Base-by-base conservation (phyloP, 805 yeast species). In the Jamesozyma piceae region DNA sequence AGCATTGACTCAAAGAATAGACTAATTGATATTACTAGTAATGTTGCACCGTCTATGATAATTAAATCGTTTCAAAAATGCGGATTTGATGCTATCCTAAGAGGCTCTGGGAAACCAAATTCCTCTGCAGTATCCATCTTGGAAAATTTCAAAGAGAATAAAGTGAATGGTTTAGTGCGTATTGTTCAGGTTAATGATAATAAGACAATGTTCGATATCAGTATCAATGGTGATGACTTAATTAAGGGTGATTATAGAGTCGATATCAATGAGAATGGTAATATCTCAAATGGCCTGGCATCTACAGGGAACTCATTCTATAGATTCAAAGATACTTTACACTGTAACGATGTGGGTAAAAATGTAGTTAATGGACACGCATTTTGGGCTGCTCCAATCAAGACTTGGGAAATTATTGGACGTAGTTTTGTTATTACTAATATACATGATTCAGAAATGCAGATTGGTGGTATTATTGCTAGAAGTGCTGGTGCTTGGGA, bases 401-500 rank as follows among this genome's bases (percentile, higher is more conserved):
- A 67, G 18, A 71, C 84, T 15, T 56, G 65, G 38, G 81, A 81
- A 34, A 62, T 85, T 37, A 82, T 86, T 48, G 95, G 95, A 18
- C 69, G 95, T 28, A 61, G 72, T 20, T 62, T 73, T 39, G 66
- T 68, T 6, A 55, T 71, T 8, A 53, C 63, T 13, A 38, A 50
- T 1, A 43, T 46, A 21, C 44, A 48, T 1, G 49, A 51, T 5
- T 52, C 52, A 13, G 44, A 38, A 0, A 58, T 66, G 34, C 68
- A 72, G 15, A 64, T 84, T 9, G 80, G 80, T 39, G 97, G 98
- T 26, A 95, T 90, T 20, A 77, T 92, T 57, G 97, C 97, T 1
- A 74, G 97, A 55, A 82, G 94, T 54, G 97, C 98, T 1, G 98
- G 98, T 14, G 84, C 79, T 21, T 92, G 97, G 97, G 95, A 90